These are phyloP conservation scores for Actinidia arguta DNA, from an alignment of 179 eudicot genomes.

Conservation along the genomic window DNA sequence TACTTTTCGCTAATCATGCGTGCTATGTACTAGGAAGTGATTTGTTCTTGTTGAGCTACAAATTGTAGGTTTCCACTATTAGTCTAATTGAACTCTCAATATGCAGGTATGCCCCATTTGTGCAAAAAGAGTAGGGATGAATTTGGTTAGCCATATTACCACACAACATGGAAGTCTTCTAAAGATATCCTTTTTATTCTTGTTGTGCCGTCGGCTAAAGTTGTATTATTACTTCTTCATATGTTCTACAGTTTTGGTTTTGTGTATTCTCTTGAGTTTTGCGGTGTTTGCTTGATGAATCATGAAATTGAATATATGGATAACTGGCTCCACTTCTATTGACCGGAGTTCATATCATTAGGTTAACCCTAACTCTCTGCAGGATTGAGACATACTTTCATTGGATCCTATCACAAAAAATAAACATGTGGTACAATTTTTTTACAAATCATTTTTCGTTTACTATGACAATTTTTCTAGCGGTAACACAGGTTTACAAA, in stretches of 20 bases:
- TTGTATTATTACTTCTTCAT: not conserved
- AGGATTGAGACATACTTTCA: not conserved
- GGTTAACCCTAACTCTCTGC: not conserved
- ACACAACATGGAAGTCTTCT: conserved; percentile 78
- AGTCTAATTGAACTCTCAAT: conserved; percentile 13
- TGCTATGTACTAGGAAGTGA: not conserved
- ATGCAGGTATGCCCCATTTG: conserved; percentile 89
- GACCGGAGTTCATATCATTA: not conserved
- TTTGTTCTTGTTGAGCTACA: not conserved
- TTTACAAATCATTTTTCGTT: not conserved
- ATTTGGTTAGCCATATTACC: conserved; percentile 78
- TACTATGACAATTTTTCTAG: no score
- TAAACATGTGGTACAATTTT: not conserved
- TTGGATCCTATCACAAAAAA: not conserved
- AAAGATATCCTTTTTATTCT: conserved; percentile 74
- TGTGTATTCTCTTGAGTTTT: not conserved
- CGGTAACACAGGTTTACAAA: not conserved
- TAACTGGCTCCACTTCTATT: not conserved
- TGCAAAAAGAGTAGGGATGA: conserved; percentile 74
- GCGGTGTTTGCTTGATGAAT: not conserved
- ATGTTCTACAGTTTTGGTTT: not conserved
- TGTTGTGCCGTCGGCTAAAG: not conserved
- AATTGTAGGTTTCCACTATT: not conserved
- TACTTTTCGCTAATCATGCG: not conserved
- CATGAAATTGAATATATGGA: not conserved